Evolutionary conservation across 306 rosid species (phyloP), one percentile per base, ranked within the genome.

Genomic region (Quercus wislizeni): DNA sequence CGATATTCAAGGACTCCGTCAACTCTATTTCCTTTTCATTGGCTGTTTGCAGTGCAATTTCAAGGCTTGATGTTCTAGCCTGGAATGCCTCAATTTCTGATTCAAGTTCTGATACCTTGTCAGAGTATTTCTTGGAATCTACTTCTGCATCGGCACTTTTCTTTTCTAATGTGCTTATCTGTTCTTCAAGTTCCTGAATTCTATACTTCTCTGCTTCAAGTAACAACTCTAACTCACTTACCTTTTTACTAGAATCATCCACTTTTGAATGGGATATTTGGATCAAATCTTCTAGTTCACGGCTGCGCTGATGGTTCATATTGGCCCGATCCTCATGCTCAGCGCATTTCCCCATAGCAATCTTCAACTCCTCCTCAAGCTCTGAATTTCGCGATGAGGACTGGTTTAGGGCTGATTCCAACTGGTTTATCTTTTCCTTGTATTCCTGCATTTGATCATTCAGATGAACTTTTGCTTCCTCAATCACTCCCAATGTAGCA

Each of bases 141-240:
- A 77, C 91, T 78, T 96, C 94, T 27, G 94, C 80, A 20, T 86
- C 84, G 57, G 25, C 79, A 49, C 71, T 85, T 78, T 84, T 91
- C 84, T 88, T 89, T 73, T 91, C 98, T 77, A 93, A 81, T 1
- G 83, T 31, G 79, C 84, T 86, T 81, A 86, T 78, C 77, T 93
- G 98, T 76, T 91, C 96, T 78, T 96, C 97, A 9, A 96, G 98
- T 79, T 93, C 99, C 77, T 88, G 94, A 78, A 96, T 93, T 90
- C 98, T 90, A 81, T 88, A 89, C 82, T 89, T 93, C 78, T 93
- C 98, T 12, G 98, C 87, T 85, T 91, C 94, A 52, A 96, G 93
- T 59, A 96, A 83, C 82, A 90, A 83, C 88, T 91, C 99, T 84
- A 96, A 85, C 78, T 96, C 96, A 38, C 91, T 89, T 46, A 15